phyloP scores from a whole-genome alignment of 2,329 filamentous ascomycete genomes.

The Coleophoma cylindrospora region DNA sequence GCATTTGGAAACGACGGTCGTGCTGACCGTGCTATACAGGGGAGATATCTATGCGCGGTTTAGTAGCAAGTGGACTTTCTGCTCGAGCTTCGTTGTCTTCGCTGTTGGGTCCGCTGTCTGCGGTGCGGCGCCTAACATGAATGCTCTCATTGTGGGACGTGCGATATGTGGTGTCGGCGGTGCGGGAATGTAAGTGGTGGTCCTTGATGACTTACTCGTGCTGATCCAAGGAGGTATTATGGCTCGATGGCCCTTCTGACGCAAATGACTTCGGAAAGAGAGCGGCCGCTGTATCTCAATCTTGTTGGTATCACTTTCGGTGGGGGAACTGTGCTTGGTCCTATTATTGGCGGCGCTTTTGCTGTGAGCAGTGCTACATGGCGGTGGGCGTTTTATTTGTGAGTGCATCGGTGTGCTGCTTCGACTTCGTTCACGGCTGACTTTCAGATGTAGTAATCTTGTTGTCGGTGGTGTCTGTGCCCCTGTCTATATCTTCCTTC shows the following conservation, averaged over 20 bases:
- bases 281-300: conserved; percentile 30
- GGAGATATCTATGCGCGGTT: conserved; percentile 29
- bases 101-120: conserved; percentile 29
- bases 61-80: conserved; percentile 27
- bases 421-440: too few relatives aligned
- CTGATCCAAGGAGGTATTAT: too few relatives aligned
- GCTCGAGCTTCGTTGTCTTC: conserved; percentile 23
- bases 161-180: conserved; percentile 39
- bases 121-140: conserved; percentile 29
- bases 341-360: conserved; percentile 43
- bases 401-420: too few relatives aligned
- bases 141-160: conserved; percentile 42
- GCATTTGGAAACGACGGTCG: too few relatives aligned
- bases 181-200: conserved; percentile 33
- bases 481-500: conserved; percentile 35
- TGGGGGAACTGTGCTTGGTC: conserved; percentile 37
- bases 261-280: conserved; percentile 27
- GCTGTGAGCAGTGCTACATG: conserved; percentile 35
- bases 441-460: conserved; percentile 39
- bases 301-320: conserved; percentile 33
- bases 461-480: conserved; percentile 35
- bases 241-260: conserved; percentile 40
- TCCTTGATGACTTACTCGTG: too few relatives aligned
- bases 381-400: conserved; percentile 43
- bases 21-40: too few relatives aligned